Evolutionary conservation across 2,329 filamentous ascomycete genomes (phyloP).

Genomic region (Pseudocercospora vitis): DNA sequence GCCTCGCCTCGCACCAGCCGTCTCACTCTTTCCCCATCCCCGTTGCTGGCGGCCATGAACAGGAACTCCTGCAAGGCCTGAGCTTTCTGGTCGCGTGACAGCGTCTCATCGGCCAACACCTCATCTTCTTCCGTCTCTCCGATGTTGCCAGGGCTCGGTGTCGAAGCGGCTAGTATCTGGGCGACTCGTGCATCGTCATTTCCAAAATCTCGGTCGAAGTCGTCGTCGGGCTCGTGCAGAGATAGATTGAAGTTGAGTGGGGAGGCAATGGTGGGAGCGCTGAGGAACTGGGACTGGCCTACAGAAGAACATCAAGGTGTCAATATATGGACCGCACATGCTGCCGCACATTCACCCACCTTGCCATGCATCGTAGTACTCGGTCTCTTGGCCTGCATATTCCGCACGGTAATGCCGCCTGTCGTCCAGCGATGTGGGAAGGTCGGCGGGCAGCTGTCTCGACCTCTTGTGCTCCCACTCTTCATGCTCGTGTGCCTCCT

Average conservation of each 20-base stretch:
- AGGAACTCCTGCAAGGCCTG: constrained; percentile 81
- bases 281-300: constrained; percentile 96
- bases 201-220: constrained; percentile 50
- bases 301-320: constrained; percentile 6
- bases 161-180: constrained; percentile 93
- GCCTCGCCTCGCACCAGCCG: constrained; percentile 73
- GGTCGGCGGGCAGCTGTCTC: constrained; percentile 70
- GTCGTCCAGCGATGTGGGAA: constrained; percentile 90
- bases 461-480: constrained; percentile 36
- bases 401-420: constrained; percentile 63
- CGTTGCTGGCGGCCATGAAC: constrained; percentile 95
- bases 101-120: constrained; percentile 70
- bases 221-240: constrained; percentile 74
- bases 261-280: constrained; percentile 78
- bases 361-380: constrained; percentile 99
- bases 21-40: constrained; percentile 78
- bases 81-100: constrained; percentile 75
- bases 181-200: constrained; percentile 87
- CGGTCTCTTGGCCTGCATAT: constrained; percentile 73
- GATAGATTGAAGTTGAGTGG: constrained; percentile 83
- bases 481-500: constrained; percentile 20
- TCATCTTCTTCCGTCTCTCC: constrained; percentile 77
- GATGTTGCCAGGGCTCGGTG: constrained; percentile 64
- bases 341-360: constrained; percentile 52
- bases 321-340: constrained; percentile 3